A percentile compares a stretch with the other conserved stretches of the same genome.
phyloP scores from a whole-genome alignment of 768 basidiomycete genomes.

The Leccinum aurantiacum region DNA sequence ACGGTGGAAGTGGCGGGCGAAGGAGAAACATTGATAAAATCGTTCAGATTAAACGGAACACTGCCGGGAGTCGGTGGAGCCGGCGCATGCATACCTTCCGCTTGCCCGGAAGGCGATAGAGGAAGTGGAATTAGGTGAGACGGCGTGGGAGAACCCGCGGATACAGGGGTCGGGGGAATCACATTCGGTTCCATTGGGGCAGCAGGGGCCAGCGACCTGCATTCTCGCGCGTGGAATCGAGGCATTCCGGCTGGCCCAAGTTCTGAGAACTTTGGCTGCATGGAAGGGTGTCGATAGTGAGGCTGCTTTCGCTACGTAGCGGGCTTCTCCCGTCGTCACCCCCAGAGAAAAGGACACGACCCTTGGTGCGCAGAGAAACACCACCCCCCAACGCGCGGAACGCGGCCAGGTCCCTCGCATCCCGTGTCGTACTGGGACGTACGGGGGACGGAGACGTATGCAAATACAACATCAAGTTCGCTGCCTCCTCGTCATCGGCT shows the following conservation, averaged over 20 bases:
- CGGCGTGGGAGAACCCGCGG: conserved; percentile 22
- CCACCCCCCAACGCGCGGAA: conserved; percentile 55
- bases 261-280: conserved; percentile 28
- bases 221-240: conserved; percentile 17
- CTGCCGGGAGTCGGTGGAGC: conserved; percentile 38
- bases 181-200: conserved; percentile 33
- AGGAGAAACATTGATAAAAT: conserved; percentile 74
- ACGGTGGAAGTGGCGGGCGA: conserved; percentile 47
- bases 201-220: conserved; percentile 23
- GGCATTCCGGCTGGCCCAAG: conserved; percentile 17
- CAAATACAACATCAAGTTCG: conserved; percentile 82
- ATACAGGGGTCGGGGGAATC: conserved; percentile 36
- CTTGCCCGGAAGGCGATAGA: conserved; percentile 24
- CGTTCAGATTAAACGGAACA: conserved; percentile 60
- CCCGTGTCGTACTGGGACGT: conserved; percentile 51
- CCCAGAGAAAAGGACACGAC: conserved; percentile 69
- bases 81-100: conserved; percentile 30
- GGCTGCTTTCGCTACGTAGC: conserved; percentile 30
- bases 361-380: conserved; percentile 52
- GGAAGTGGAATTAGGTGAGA: conserved; percentile 28
- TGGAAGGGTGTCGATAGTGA: conserved; percentile 25
- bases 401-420: conserved; percentile 45
- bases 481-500: conserved; percentile 74
- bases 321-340: conserved; percentile 28
- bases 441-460: conserved; percentile 85